Evolutionary conservation across 2,329 filamentous ascomycete genomes (phyloP).

Genomic region (Bipolaris cookei): DNA sequence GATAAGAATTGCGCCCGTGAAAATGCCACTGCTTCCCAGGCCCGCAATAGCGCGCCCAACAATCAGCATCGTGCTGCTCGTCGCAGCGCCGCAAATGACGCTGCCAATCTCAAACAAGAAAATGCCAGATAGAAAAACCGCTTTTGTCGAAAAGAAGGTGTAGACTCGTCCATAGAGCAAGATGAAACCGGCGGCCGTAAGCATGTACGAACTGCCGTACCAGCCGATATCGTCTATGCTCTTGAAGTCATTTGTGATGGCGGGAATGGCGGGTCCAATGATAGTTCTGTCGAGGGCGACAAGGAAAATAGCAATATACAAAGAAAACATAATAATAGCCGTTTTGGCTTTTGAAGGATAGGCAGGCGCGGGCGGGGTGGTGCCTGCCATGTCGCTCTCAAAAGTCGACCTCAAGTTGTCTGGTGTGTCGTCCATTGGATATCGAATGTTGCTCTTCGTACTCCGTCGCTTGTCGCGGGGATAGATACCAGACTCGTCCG

Average conservation of each 20-base stretch:
- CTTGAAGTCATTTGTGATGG: conserved; percentile 55
- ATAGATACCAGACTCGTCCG: conserved; percentile 18
- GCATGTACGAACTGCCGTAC: conserved; percentile 51
- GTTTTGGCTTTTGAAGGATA: conserved; percentile 37
- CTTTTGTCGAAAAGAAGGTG: conserved; percentile 58
- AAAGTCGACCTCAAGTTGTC: neutral
- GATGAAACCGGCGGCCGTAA: conserved; percentile 50
- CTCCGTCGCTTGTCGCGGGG: conserved; percentile 8
- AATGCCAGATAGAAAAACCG: conserved; percentile 58
- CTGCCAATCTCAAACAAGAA: conserved; percentile 59
- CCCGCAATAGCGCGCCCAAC: conserved; percentile 42
- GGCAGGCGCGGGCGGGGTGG: neutral
- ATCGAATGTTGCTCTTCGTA: conserved; percentile 19
- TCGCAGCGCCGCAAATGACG: conserved; percentile 58
- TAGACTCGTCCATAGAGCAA: conserved; percentile 56
- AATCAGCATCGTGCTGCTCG: conserved; percentile 37
- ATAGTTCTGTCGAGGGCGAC: conserved; percentile 53
- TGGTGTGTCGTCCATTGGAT: conserved; percentile 10
- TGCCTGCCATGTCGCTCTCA: neutral
- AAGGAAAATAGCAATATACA: conserved; percentile 45
- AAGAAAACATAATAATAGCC: conserved; percentile 37
- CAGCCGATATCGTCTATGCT: conserved; percentile 53
- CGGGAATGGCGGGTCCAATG: conserved; percentile 54
- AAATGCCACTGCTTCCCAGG: conserved; percentile 40
- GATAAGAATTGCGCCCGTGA: conserved; percentile 44